These are phyloP conservation scores for Diaporthe aspalathi DNA, from an alignment of 2,329 filamentous ascomycete genomes.

Conservation along the genomic window DNA sequence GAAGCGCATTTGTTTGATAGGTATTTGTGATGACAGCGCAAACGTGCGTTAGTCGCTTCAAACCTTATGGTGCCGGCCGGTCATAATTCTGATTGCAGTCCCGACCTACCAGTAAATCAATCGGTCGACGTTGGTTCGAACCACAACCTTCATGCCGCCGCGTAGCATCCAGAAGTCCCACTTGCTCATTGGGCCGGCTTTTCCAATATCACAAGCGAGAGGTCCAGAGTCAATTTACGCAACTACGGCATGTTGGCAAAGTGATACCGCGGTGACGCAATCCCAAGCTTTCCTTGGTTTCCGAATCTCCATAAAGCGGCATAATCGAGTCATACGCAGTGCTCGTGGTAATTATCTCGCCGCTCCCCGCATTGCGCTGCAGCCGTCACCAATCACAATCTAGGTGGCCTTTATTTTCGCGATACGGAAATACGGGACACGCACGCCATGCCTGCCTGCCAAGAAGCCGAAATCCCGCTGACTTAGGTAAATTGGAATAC, in stretches of 20 bases:
- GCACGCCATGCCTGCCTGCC: no score
- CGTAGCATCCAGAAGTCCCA: conserved; percentile 20
- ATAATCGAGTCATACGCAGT: conserved; percentile 19
- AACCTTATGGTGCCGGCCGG: conserved; percentile 18
- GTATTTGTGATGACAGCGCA: conserved; percentile 24
- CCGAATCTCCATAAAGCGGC: conserved; percentile 5
- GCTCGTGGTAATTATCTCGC: no score
- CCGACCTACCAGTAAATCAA: conserved; percentile 3
- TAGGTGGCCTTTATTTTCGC: not conserved
- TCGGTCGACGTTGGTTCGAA: not conserved
- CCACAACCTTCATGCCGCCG: not conserved
- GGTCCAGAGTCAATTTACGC: conserved; percentile 13
- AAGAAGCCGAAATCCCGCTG: not conserved
- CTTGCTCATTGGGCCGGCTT: conserved; percentile 9
- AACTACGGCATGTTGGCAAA: not conserved
- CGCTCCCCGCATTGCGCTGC: conserved; percentile 6
- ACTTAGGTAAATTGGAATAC: not conserved
- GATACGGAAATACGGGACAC: not conserved
- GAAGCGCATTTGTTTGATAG: not conserved
- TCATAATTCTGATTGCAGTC: not conserved
- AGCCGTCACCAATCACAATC: not conserved
- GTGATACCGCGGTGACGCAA: conserved; percentile 25
- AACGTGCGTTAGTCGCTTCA: conserved; percentile 16
- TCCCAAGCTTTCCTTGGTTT: not conserved
- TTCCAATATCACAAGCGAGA: conserved; percentile 17